These are phyloP conservation scores for Spizellomyces punctatus DNA, from an alignment of 192 early-diverging fungal species.

Conservation along the genomic window DNA sequence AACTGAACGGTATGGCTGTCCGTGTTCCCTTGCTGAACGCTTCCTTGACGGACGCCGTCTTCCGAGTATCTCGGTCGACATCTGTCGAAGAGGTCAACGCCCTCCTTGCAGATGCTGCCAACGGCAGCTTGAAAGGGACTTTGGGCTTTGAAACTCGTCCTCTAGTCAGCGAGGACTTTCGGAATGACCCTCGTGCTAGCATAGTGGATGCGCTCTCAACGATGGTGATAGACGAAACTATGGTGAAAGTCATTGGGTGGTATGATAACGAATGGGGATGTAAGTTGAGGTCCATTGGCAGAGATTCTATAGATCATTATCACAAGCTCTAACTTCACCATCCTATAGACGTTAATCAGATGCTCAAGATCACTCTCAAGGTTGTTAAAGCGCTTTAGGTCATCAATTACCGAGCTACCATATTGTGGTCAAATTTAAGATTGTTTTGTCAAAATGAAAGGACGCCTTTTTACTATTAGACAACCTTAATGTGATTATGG, in stretches of 20 bases:
- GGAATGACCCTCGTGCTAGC: slow-evolving; percentile 12
- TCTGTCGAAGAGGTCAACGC: slow-evolving; percentile 17
- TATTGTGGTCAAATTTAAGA: no score
- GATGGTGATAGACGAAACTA: slow-evolving; percentile 25
- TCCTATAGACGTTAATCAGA: slow-evolving; percentile 2
- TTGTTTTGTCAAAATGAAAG: no score
- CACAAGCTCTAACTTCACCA: neutral
- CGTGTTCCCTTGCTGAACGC: slow-evolving; percentile 29
- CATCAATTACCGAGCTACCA: no score
- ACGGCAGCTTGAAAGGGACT: slow-evolving; percentile 11
- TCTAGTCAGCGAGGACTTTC: slow-evolving; percentile 24
- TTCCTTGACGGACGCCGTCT: slow-evolving; percentile 26
- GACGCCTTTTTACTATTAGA: no score
- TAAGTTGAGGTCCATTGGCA: neutral
- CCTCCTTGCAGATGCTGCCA: slow-evolving; percentile 3
- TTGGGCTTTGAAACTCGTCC: slow-evolving; percentile 18
- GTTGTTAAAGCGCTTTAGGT: neutral
- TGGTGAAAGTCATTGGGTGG: slow-evolving; percentile 29
- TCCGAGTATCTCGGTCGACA: slow-evolving; percentile 10
- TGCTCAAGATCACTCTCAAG: slow-evolving; percentile 16
- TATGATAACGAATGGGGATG: slow-evolving; percentile 34
- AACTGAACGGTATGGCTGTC: slow-evolving; percentile 29
- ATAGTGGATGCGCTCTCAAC: slow-evolving; percentile 21
- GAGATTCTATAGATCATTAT: neutral
- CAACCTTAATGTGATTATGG: no score